phyloP scores from a whole-genome alignment of 78 protist species.

The Cavenderia fasciculata region DNA sequence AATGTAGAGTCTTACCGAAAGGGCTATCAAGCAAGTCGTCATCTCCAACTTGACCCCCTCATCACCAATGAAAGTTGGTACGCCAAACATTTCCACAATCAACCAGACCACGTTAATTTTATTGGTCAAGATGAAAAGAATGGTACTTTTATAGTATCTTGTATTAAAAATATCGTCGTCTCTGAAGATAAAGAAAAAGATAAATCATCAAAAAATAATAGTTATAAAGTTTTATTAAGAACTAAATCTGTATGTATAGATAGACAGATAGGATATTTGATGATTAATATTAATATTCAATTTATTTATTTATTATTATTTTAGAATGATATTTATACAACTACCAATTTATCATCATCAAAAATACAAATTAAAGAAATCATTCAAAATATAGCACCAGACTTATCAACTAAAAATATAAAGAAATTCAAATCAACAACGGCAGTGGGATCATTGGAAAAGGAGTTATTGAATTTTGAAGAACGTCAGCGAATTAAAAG shows the following conservation, averaged over 20 bases:
- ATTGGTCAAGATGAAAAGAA: constrained; percentile 52
- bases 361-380: constrained; percentile 64
- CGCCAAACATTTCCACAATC: constrained; percentile 43
- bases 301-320: neutral
- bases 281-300: neutral
- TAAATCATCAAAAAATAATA: neutral
- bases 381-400: constrained; percentile 8
- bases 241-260: constrained; percentile 25
- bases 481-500: constrained; percentile 58
- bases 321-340: constrained; percentile 22
- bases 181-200: neutral
- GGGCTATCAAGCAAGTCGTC: neutral
- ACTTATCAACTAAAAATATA: neutral
- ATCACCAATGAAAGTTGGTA: constrained; percentile 69
- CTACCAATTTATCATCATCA: neutral
- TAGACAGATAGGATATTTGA: neutral
- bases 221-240: constrained; percentile 19
- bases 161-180: constrained; percentile 10
- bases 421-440: constrained; percentile 11
- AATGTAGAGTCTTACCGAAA: constrained; percentile 8
- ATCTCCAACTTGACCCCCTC: constrained; percentile 1
- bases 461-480: constrained; percentile 58
- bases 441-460: constrained; percentile 45
- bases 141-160: constrained; percentile 48
- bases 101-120: constrained; percentile 33